Evolutionary conservation across 129 eudicot species (phyloP).

Genomic region (Centrapalus pauciflorus): DNA sequence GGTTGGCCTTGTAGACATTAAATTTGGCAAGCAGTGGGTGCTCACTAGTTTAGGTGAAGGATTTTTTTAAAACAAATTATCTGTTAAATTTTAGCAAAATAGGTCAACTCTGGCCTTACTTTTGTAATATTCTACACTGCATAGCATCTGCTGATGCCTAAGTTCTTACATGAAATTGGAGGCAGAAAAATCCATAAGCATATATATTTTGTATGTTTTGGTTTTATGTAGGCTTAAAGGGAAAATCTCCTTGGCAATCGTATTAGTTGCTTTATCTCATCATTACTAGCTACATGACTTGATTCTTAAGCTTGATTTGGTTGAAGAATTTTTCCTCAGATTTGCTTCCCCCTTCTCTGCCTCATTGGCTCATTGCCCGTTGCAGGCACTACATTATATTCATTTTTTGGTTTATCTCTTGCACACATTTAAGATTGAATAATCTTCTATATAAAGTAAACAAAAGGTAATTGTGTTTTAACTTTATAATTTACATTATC

Average conservation of each 20-base stretch:
- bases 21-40: neutral
- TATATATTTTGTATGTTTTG: neutral
- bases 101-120: neutral
- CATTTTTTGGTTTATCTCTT: neutral
- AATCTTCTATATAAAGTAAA: neutral
- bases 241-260: neutral
- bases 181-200: neutral
- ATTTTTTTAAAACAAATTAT: neutral
- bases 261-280: neutral
- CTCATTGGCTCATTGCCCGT: neutral
- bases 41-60: neutral
- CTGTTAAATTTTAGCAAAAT: neutral
- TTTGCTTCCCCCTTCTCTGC: neutral
- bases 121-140: neutral
- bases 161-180: neutral
- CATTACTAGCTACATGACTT: neutral
- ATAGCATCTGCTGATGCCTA: neutral
- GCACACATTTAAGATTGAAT: neutral
- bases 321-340: neutral
- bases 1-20: neutral
- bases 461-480: neutral
- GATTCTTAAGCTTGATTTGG: slow-evolving; percentile 5
- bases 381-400: neutral
- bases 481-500: neutral
- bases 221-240: neutral